phyloP scores from a whole-genome alignment of 2,329 filamentous ascomycete species.

The Eurotiales sp. region DNA sequence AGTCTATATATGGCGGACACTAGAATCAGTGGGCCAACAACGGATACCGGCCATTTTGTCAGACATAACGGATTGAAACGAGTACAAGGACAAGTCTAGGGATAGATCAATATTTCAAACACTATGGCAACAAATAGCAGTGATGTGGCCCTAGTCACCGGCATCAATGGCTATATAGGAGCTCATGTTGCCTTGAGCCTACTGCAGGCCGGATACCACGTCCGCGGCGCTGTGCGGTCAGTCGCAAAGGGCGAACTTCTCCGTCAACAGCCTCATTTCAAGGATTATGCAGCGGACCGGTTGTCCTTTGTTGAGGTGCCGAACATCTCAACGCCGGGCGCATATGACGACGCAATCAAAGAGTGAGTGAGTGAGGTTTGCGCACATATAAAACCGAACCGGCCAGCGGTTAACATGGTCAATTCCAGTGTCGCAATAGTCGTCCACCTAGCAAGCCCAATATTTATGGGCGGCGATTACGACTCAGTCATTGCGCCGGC shows the following conservation, averaged over 20 bases:
- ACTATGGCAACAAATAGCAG: slow-evolving; percentile 5
- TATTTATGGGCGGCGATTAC: slow-evolving; percentile 2
- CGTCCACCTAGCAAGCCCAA: not conserved
- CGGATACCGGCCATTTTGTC: too few relatives aligned
- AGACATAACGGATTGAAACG: too few relatives aligned
- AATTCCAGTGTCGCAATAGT: not conserved
- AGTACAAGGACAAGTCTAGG: too few relatives aligned
- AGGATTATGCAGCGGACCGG: slow-evolving; percentile 19
- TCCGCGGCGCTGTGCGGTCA: slow-evolving; percentile 39
- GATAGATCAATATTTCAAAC: too few relatives aligned
- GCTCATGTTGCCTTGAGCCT: slow-evolving; percentile 34
- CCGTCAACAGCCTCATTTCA: slow-evolving; percentile 18
- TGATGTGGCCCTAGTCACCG: slow-evolving; percentile 32
- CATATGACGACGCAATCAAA: slow-evolving; percentile 35
- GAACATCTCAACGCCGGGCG: slow-evolving; percentile 31
- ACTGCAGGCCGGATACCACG: slow-evolving; percentile 35
- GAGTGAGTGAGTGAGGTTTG: not conserved
- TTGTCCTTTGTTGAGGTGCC: slow-evolving; percentile 28
- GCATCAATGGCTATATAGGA: slow-evolving; percentile 41
- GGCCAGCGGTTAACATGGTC: not conserved
- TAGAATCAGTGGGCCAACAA: too few relatives aligned
- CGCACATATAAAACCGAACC: not conserved
- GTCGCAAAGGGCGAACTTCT: slow-evolving; percentile 18
- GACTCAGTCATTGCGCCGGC: slow-evolving; percentile 20
- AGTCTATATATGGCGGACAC: too few relatives aligned